phyloP scores from a whole-genome alignment of 1,284 basidiomycete genomes.

The Malassezia globosa region DNA sequence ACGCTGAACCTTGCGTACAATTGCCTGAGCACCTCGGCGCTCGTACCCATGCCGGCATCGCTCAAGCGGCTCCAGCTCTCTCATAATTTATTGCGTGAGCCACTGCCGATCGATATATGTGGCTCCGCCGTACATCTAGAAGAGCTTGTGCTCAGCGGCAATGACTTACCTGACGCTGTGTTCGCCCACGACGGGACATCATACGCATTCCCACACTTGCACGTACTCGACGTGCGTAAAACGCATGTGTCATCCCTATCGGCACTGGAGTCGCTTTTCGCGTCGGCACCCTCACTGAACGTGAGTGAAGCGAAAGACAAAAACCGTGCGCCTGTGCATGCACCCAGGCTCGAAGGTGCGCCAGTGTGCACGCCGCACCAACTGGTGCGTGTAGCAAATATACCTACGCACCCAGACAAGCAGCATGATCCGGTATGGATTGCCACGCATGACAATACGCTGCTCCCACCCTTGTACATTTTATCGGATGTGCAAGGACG shows the following conservation, averaged over 20 bases:
- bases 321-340: slow-evolving; percentile 6
- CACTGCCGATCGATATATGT: slow-evolving; percentile 22
- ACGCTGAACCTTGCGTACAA: slow-evolving; percentile 33
- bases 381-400: slow-evolving; percentile 24
- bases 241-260: slow-evolving; percentile 31
- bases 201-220: slow-evolving; percentile 11
- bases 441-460: background rate
- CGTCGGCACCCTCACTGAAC: slow-evolving; percentile 17
- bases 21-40: slow-evolving; percentile 23
- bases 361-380: slow-evolving; percentile 13
- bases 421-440: background rate
- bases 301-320: slow-evolving; percentile 7
- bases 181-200: slow-evolving; percentile 11
- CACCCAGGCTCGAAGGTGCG: background rate
- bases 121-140: slow-evolving; percentile 15
- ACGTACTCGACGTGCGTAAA: slow-evolving; percentile 28
- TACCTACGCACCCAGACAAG: slow-evolving; percentile 12
- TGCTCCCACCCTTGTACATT: slow-evolving; percentile 20
- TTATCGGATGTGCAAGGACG: slow-evolving; percentile 30
- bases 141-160: slow-evolving; percentile 29
- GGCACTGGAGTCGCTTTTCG: slow-evolving; percentile 26
- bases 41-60: slow-evolving; percentile 23
- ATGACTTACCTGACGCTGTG: slow-evolving; percentile 32
- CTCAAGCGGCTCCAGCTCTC: slow-evolving; percentile 27
- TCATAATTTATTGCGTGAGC: slow-evolving; percentile 32